Evolutionary conservation across 768 basidiomycete genomes (phyloP).

Genomic region (Lactarius tabidus): DNA sequence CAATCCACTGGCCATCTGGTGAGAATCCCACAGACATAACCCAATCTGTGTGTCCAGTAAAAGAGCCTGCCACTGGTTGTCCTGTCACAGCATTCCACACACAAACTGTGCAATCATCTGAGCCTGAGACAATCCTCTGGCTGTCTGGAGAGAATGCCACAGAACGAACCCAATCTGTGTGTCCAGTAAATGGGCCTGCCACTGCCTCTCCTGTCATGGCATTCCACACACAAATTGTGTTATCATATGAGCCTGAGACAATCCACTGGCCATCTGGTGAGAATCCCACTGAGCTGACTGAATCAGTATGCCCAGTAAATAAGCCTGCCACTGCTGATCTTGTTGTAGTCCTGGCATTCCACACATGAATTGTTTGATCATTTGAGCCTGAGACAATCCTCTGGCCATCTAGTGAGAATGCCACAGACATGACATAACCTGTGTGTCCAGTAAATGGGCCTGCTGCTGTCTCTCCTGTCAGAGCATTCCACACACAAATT

Average conservation of each 20-base stretch:
- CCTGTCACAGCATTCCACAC: not conserved
- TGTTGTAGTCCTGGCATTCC: not conserved
- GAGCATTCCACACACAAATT: no score
- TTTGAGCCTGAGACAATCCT: no score
- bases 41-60: not conserved
- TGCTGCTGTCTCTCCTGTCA: no score
- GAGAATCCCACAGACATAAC: conserved; percentile 12
- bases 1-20: conserved; percentile 26
- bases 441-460: no score
- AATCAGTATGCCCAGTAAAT: not conserved
- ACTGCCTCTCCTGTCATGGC: no score
- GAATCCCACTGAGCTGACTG: not conserved
- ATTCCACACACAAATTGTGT: no score
- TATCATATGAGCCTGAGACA: no score
- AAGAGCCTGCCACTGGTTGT: not conserved
- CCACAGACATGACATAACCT: no score
- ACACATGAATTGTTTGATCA: conserved; percentile 27
- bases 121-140: not conserved
- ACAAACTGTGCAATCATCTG: not conserved
- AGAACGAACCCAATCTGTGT: not conserved
- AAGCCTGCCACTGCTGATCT: no score
- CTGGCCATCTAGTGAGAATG: no score
- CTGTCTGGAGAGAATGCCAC: conserved; percentile 2
- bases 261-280: not conserved
- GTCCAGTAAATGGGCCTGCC: not conserved